phyloP scores from a whole-genome alignment of 108 stramenopile species.

The Pseudonitzschia multiseries region DNA sequence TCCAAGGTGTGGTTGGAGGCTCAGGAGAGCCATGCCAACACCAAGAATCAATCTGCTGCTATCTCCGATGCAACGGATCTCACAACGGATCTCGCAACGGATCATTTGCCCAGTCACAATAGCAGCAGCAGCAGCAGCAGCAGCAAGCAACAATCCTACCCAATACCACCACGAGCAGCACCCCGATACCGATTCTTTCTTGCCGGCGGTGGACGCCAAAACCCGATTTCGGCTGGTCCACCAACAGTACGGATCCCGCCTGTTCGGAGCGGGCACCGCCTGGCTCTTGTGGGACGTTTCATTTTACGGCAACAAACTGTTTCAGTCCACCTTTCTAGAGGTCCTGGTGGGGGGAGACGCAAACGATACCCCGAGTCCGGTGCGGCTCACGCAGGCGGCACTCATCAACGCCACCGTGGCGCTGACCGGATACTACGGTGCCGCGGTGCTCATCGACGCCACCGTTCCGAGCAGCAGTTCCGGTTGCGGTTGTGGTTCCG shows the following conservation, averaged over 20 bases:
- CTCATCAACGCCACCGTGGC: slow-evolving; percentile 71
- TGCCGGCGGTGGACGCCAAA: neutral
- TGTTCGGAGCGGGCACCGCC: slow-evolving; percentile 60
- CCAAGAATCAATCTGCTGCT: neutral
- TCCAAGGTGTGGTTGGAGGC: slow-evolving; percentile 55
- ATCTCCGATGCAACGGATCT: no score
- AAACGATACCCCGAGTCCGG: slow-evolving; percentile 38
- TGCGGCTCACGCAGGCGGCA: slow-evolving; percentile 51
- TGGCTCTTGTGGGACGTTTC: slow-evolving; percentile 82
- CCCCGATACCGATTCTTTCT: neutral
- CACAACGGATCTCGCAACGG: no score
- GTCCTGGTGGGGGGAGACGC: slow-evolving; percentile 61
- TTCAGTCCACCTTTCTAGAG: slow-evolving; percentile 62
- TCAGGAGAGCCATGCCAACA: neutral
- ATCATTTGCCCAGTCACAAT: no score
- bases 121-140: neutral
- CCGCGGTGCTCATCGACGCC: slow-evolving; percentile 63
- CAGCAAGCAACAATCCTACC: neutral
- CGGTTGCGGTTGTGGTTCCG: no score
- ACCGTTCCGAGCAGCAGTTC: neutral
- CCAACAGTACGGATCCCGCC: slow-evolving; percentile 54
- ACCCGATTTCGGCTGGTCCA: neutral
- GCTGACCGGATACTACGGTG: slow-evolving; percentile 69
- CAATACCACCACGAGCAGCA: neutral
- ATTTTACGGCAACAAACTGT: slow-evolving; percentile 83